Base-by-base conservation (phyloP, 805 yeast genomes). In the Wickerhamomyces subpelliculosus region DNA sequence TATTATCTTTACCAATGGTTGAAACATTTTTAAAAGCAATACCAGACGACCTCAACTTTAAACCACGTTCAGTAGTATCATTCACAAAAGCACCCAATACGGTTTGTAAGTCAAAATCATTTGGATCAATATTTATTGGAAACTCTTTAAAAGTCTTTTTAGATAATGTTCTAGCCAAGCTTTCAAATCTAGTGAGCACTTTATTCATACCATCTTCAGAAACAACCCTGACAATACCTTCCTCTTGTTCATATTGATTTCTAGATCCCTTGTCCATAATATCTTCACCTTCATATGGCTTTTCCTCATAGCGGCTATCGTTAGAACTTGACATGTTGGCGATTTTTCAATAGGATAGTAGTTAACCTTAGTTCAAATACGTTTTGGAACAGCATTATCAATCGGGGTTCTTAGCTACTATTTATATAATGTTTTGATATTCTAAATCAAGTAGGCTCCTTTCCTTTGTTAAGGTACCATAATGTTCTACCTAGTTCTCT, bases 51-150 rank as follows among this genome's bases (percentile, higher is more conserved):
- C 73, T 59, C 20, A 61, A 50, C 24, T 59, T 57, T 32, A 73
- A 62, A 19, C 77, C 77, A 48, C 70, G 70, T 20, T 62, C 65
- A 13, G 58, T 52, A 3, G 72, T 59, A 28, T 63, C 60, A 20
- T 51, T 48, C 21, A 66, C 67, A 53, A 70, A 61, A n/a, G 57
- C 52, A 21, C 57, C 47, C 36, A 74, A 50, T 19, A 67, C 55
- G 26, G 48, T 47, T 22, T 55, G 54, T 43, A 70, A 60, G 42
- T 68, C 69, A 40, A 70, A 68, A 40, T 68, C 66, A 17, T 62
- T 55, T 17, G 35, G 32, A 20, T 32, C 40, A 18, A 32, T 32
- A 3, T 18, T 24, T 18, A n/a, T 16, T 27, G 40, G 36, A 13
- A 24, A 24, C 4, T 31, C 18, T n/a, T 29, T 29, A 18, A 27